Evolutionary conservation across 768 basidiomycete genomes (phyloP).

Genomic region (Panaeolus papilionaceus): DNA sequence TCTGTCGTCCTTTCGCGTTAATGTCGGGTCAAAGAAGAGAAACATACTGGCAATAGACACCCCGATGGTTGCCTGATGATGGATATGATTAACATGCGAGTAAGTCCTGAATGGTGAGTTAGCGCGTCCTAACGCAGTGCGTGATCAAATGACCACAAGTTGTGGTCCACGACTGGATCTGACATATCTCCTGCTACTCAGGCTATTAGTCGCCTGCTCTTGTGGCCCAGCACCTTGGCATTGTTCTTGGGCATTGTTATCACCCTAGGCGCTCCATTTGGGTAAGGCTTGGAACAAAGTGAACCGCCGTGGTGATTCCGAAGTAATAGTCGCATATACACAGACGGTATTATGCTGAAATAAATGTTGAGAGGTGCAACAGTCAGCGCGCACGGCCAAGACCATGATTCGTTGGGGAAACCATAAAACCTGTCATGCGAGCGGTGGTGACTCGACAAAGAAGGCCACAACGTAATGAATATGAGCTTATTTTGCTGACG

Average conservation of each 20-base stretch:
- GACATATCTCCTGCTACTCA: too few relatives aligned
- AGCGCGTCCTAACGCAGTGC: not conserved
- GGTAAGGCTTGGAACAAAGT: not conserved
- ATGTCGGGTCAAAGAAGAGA: constrained; percentile 5
- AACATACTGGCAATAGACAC: not conserved
- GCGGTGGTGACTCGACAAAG: not conserved
- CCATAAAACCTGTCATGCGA: not conserved
- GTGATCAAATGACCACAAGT: not conserved
- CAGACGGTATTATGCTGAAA: not conserved
- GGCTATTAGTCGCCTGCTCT: not conserved
- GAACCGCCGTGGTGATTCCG: constrained; percentile 6
- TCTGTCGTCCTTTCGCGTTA: constrained; percentile 2
- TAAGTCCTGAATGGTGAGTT: not conserved
- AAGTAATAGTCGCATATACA: not conserved
- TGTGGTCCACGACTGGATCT: too few relatives aligned
- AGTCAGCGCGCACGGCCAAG: too few relatives aligned
- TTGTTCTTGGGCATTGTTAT: not conserved
- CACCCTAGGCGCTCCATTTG: not conserved
- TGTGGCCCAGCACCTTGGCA: not conserved
- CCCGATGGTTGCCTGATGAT: not conserved
- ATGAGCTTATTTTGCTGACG: not conserved
- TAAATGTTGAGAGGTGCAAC: too few relatives aligned
- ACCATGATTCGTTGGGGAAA: too few relatives aligned
- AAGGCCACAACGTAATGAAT: not conserved
- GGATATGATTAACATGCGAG: not conserved